Base-by-base conservation (phyloP, 257 asterid species). In the Nicotiana sylvestris region DNA sequence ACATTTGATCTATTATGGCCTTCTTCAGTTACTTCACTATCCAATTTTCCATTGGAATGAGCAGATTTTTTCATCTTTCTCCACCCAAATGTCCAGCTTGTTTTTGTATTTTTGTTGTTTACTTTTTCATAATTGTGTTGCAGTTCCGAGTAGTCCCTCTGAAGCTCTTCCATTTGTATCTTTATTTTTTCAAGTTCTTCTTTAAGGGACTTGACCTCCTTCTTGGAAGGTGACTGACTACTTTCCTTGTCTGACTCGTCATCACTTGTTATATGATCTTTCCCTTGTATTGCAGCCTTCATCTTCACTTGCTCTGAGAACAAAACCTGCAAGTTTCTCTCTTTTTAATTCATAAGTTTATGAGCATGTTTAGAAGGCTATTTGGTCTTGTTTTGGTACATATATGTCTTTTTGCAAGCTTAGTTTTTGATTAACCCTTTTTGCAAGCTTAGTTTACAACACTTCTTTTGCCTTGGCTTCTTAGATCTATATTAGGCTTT, bases 221-320 rank as follows among this genome's bases (percentile, higher is more conserved):
- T 86, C 91, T 90, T 89, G 68, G 92, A 87, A 17, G 92, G 87
- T 35, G 88, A 85, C 82, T 82, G 78, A 39, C 78, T 82, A 32
- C 86, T 84, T 80, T 88, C 96, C 81, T 85, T 89, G 18, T 86
- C 93, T 17, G 86, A 88, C 76, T 87, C 89, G 51, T 43, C 92
- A 69, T 83, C 91, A 66, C 85, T 86, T 81, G 55, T 87, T 76
- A 76, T 83, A 35, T 83, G 87, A 81, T 66, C 84, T 81, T 80
- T 92, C 77, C 88, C 89, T 87, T 87, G 95, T 51, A 92, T 70
- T 77, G 85, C 86, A 5, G 85, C 89, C 89, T 96, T 88, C 86
- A 95, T 67, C 84, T 93, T 95, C 85, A 85, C 85, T 83, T 92
- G 98, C 91, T 92, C 97, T 25, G 95, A 87, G 91, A 92, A 88